Evolutionary conservation across 441 rosid genomes (phyloP).

Genomic region (Heliophila coronopifolia): DNA sequence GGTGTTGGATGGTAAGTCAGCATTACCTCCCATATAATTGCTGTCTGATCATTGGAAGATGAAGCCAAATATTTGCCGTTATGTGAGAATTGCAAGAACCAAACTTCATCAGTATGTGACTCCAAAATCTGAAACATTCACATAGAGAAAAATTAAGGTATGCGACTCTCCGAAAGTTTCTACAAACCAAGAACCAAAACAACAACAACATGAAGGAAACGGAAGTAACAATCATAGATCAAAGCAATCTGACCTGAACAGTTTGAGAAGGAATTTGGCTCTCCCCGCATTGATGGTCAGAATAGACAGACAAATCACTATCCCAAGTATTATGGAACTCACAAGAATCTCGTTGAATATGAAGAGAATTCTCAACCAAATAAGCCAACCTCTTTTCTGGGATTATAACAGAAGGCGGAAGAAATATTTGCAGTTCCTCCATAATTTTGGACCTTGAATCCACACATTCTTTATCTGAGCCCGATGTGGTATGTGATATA

Average conservation of each 20-base stretch:
- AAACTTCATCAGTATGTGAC: conserved; percentile 78
- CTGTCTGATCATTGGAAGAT: conserved; percentile 63
- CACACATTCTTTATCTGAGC: conserved; percentile 26
- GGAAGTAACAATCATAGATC: background rate
- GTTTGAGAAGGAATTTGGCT: conserved; percentile 43
- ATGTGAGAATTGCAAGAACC: conserved; percentile 88
- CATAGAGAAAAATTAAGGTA: conserved; percentile 24
- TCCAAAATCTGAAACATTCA: conserved; percentile 59
- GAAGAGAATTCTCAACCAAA: conserved; percentile 44
- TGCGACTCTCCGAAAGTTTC: conserved; percentile 1
- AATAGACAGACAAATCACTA: conserved; percentile 39
- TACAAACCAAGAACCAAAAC: conserved; percentile 7
- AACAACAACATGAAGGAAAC: background rate
- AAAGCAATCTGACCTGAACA: conserved; percentile 36
- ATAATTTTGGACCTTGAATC: conserved; percentile 39
- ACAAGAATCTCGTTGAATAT: conserved; percentile 42
- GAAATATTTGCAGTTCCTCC: conserved; percentile 41
- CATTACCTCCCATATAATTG: conserved; percentile 81
- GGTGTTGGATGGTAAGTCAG: background rate
- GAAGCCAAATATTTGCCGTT: conserved; percentile 82
- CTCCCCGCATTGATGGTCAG: conserved; percentile 40
- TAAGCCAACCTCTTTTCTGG: conserved; percentile 46
- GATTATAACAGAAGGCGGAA: conserved; percentile 42
- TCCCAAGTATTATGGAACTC: conserved; percentile 39
- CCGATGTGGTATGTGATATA: conserved; percentile 18